Percentiles rank a stretch among this genome's conserved stretches.
Conservation (phyloP, 805 yeast species). For the Nakazawaea pomicola region DNA sequence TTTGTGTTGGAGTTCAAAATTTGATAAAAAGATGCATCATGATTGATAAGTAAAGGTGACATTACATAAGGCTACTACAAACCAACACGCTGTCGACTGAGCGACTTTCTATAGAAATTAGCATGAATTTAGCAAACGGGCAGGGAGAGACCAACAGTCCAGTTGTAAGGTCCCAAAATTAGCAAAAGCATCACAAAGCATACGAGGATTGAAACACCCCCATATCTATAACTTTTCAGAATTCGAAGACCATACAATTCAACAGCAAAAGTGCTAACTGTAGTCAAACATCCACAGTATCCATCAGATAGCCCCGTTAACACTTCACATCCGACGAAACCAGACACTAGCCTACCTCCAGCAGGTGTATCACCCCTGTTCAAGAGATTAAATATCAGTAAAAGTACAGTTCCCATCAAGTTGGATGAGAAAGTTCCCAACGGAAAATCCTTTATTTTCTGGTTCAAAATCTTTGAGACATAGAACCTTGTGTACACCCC, state of each 20-base stretch:
- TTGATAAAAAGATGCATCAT: too few relatives aligned
- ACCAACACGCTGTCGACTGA: too few relatives aligned
- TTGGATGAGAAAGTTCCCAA: constrained; percentile 42
- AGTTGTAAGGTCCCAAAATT: constrained; percentile 66
- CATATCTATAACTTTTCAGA: constrained; percentile 11
- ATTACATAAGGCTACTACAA: too few relatives aligned
- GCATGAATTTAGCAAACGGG: constrained; percentile 5
- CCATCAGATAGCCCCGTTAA: constrained; percentile 56
- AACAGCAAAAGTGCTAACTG: constrained; percentile 72
- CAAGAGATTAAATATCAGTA: constrained; percentile 39
- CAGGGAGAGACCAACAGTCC: constrained; percentile 48
- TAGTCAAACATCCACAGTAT: constrained; percentile 65
- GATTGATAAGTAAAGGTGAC: too few relatives aligned
- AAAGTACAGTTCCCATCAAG: constrained; percentile 35
- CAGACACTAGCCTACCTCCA: constrained; percentile 25
- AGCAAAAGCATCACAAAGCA: constrained; percentile 21
- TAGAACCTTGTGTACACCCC: constrained; percentile 61
- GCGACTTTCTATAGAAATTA: too few relatives aligned
- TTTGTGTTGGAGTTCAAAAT: too few relatives aligned
- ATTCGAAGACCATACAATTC: constrained; percentile 44
- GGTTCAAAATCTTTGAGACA: constrained; percentile 46
- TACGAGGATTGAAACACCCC: constrained; percentile 1
- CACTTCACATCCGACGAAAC: constrained; percentile 41
- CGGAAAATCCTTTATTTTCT: constrained; percentile 41
- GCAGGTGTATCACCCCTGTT: constrained; percentile 34